A percentile compares a stretch with the other conserved stretches of the same genome.
Conservation (phyloP, 2,329 filamentous ascomycete species). For the Fusarium sp. region DNA sequence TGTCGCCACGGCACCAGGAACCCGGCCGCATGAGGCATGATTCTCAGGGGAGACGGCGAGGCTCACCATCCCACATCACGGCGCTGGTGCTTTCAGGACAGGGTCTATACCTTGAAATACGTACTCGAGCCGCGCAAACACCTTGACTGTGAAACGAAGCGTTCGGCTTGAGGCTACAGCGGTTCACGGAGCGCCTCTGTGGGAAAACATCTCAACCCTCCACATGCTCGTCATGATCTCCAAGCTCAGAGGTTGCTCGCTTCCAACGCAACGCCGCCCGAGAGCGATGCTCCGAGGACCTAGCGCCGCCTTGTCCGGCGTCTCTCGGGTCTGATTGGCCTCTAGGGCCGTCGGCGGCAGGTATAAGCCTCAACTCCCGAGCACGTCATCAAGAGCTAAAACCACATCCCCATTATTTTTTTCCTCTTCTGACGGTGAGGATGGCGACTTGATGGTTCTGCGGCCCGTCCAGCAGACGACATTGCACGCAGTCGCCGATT, state of each 20-base stretch:
- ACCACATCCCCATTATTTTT: constrained; percentile 48
- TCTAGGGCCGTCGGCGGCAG: constrained; percentile 45
- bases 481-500: constrained; percentile 40
- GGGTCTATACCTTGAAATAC: neutral
- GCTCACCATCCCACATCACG: constrained; percentile 22
- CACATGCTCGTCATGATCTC: constrained; percentile 32
- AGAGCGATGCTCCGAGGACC: constrained; percentile 49
- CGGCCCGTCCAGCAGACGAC: constrained; percentile 17
- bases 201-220: constrained; percentile 11
- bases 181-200: neutral
- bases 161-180: neutral
- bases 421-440: constrained; percentile 40
- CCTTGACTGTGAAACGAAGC: neutral
- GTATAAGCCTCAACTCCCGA: constrained; percentile 53
- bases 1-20: constrained; percentile 26
- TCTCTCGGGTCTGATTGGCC: constrained; percentile 44
- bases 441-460: constrained; percentile 25
- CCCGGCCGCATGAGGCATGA: constrained; percentile 14
- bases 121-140: neutral
- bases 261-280: constrained; percentile 30
- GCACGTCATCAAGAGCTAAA: constrained; percentile 55
- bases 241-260: constrained; percentile 4
- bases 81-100: neutral
- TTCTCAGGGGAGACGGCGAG: constrained; percentile 17
- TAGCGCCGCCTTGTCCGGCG: constrained; percentile 36